Evolutionary conservation across 768 basidiomycete genomes (phyloP).

Genomic region (Tremella fuciformis): DNA sequence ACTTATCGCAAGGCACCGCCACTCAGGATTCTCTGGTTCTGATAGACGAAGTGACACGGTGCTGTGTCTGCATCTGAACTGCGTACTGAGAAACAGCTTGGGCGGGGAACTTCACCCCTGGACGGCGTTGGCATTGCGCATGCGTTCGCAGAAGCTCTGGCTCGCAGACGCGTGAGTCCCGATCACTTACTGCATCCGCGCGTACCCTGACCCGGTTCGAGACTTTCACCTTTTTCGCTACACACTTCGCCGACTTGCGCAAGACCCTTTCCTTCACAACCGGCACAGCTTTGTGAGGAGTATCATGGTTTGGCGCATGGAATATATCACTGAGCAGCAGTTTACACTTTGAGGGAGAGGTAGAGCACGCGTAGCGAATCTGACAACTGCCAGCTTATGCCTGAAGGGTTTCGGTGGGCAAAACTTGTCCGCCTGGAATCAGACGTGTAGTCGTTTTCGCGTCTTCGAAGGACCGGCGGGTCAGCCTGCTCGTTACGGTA

Average conservation of each 20-base stretch:
- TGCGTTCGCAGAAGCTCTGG: conserved; percentile 55
- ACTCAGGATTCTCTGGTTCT: conserved; percentile 68
- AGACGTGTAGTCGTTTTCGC: conserved; percentile 44
- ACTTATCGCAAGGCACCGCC: conserved; percentile 58
- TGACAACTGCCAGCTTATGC: conserved; percentile 15
- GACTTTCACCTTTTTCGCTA: conserved; percentile 84
- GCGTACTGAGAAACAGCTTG: conserved; percentile 56
- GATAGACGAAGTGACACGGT: conserved; percentile 65
- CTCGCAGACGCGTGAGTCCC: conserved; percentile 64
- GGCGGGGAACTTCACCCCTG: conserved; percentile 73
- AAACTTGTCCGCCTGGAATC: too few species aligned
- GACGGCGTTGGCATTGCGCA: conserved; percentile 61
- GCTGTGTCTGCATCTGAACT: not conserved
- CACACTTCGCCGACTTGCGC: conserved; percentile 82
- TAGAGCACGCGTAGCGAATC: conserved; percentile 47
- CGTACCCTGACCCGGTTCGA: not conserved
- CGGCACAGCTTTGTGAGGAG: conserved; percentile 70
- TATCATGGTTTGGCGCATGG: not conserved
- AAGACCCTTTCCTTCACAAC: conserved; percentile 73
- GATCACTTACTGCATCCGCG: too few species aligned
- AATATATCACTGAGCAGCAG: conserved; percentile 53
- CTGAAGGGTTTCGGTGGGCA: not conserved
- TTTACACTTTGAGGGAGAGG: conserved; percentile 77
- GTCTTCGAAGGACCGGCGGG: conserved; percentile 44
- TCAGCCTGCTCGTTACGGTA: conserved; percentile 49